Conservation (phyloP, 2,329 filamentous ascomycete genomes). For the Diaporthe amygdali region DNA sequence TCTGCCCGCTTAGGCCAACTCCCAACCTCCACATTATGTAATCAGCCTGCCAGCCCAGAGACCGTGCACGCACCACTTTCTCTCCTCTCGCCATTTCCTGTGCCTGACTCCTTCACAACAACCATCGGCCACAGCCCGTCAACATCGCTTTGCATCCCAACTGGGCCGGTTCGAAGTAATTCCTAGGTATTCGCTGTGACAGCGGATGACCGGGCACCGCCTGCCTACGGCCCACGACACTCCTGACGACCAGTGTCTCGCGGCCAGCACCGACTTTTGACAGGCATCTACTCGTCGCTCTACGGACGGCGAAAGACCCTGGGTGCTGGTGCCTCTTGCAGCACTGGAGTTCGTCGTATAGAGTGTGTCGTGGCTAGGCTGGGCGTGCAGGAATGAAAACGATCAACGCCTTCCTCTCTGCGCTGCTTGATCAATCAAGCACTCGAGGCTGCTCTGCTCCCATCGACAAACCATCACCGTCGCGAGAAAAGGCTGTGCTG, state of each 20-base stretch:
- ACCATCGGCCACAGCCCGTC: background rate
- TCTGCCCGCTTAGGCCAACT: background rate
- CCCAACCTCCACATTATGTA: background rate
- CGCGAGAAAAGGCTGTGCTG: background rate
- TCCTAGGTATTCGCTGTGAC: background rate
- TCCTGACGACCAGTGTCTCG: slow-evolving; percentile 7
- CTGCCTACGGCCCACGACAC: slow-evolving; percentile 14
- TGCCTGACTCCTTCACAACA: background rate
- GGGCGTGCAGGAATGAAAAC: slow-evolving; percentile 18
- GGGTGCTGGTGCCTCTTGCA: slow-evolving; percentile 18
- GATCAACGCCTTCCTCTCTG: background rate
- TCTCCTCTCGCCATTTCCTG: background rate
- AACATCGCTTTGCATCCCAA: background rate
- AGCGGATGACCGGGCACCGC: slow-evolving; percentile 18
- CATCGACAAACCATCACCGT: background rate
- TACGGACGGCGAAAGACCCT: slow-evolving; percentile 23
- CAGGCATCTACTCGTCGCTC: slow-evolving; percentile 21
- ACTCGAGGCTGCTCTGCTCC: slow-evolving; percentile 15
- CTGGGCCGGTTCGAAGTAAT: background rate
- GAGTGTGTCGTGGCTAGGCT: slow-evolving; percentile 17
- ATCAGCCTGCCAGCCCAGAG: background rate
- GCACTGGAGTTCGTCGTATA: slow-evolving; percentile 18
- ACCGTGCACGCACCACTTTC: background rate
- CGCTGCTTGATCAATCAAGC: background rate
- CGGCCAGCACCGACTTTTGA: slow-evolving; percentile 16